Evolutionary conservation across 83 land plant species (phyloP).

Genomic region (Picea abies): DNA sequence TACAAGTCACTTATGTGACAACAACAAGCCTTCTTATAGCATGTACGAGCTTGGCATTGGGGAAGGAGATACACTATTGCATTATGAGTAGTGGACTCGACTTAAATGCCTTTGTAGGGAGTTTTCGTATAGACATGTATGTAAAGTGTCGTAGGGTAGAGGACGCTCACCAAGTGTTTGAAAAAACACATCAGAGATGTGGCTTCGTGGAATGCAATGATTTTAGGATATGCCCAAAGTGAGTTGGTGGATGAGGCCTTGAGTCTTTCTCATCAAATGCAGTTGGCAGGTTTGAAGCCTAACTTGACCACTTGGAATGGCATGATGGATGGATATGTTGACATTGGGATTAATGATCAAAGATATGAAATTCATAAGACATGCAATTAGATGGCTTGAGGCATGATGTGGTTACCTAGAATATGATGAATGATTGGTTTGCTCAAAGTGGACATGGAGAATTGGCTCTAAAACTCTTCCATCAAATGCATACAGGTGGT

Average conservation of each 20-base stretch:
- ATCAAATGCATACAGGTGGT: no score
- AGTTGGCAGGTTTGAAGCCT: background rate
- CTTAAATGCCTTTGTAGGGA: conserved; percentile 24
- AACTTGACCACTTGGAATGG: conserved; percentile 24
- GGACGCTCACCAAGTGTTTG: conserved; percentile 23
- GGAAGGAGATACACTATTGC: conserved; percentile 32
- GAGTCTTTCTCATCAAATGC: no score
- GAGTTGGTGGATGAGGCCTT: no score
- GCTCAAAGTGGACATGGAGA: no score
- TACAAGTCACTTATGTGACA: conserved; percentile 20
- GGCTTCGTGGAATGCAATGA: conserved; percentile 3
- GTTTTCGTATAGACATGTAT: conserved; percentile 5
- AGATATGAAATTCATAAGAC: no score
- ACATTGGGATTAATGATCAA: conserved; percentile 4
- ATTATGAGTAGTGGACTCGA: conserved; percentile 30
- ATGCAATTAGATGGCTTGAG: no score
- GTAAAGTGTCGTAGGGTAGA: conserved; percentile 30
- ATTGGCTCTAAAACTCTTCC: no score
- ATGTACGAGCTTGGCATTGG: conserved; percentile 24
- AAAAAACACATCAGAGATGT: conserved; percentile 31
- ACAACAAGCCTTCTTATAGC: conserved; percentile 23
- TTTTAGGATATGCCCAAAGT: conserved; percentile 22
- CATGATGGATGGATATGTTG: background rate
- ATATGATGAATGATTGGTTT: background rate
- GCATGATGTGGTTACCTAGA: background rate